These are phyloP conservation scores for Corallochytrium limacisporum DNA, from an alignment of 78 protist species.

Conservation along the genomic window DNA sequence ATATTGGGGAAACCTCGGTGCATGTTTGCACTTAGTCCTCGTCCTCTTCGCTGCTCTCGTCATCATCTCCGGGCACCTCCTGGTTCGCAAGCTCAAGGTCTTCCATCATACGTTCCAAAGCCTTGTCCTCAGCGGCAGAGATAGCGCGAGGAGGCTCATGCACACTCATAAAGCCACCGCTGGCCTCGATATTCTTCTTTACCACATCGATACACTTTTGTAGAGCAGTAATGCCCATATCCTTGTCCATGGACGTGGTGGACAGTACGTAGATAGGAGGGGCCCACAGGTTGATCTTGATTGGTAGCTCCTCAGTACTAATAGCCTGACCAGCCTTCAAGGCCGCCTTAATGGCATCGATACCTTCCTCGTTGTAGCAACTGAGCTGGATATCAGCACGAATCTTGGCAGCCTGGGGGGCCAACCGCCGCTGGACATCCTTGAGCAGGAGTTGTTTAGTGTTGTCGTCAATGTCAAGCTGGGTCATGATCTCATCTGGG, in stretches of 20 bases:
- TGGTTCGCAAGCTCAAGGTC: background rate
- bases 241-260: slow-evolving; percentile 60
- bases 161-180: slow-evolving; percentile 22
- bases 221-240: slow-evolving; percentile 54
- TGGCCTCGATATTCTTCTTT: slow-evolving; percentile 15
- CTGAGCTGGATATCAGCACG: slow-evolving; percentile 73
- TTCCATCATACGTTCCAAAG: background rate
- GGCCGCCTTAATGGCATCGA: slow-evolving; percentile 82
- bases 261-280: slow-evolving; percentile 82
- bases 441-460: slow-evolving; percentile 28
- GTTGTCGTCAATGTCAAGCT: slow-evolving; percentile 14
- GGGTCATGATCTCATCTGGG: background rate
- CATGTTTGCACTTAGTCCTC: no score
- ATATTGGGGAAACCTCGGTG: no score
- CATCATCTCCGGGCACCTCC: no score
- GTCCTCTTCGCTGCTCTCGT: no score
- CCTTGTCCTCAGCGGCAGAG: background rate
- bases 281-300: slow-evolving; percentile 62
- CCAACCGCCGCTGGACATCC: slow-evolving; percentile 55
- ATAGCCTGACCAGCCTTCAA: slow-evolving; percentile 56
- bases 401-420: slow-evolving; percentile 60
- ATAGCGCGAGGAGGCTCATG: background rate
- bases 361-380: slow-evolving; percentile 86
- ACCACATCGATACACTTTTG: slow-evolving; percentile 41
- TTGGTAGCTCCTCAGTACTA: slow-evolving; percentile 7